A percentile compares a stretch with the other conserved stretches of the same genome.
Evolutionary conservation across 2,329 filamentous ascomycete genomes (phyloP).

Genomic region (Paracoccidioides lutzii): DNA sequence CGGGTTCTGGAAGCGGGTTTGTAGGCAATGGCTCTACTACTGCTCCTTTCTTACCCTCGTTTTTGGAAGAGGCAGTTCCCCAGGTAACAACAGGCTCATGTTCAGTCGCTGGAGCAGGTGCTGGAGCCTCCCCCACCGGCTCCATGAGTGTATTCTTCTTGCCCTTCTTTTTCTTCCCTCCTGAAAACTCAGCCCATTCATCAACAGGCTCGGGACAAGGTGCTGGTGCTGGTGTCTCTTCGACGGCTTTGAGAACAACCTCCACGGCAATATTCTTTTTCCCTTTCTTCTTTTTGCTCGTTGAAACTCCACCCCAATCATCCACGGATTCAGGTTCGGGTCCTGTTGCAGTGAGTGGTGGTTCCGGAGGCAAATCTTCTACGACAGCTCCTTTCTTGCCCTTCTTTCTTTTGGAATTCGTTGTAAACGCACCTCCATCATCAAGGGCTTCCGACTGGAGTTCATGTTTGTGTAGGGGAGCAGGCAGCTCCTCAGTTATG

Average conservation of each 20-base stretch:
- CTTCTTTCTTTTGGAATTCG: constrained; percentile 32
- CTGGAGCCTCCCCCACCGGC: constrained; percentile 25
- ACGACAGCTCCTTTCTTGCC: constrained; percentile 34
- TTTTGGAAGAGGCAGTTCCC: constrained; percentile 22
- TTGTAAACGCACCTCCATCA: constrained; percentile 14
- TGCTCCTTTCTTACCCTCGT: constrained; percentile 34
- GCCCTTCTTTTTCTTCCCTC: neutral
- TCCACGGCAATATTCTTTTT: constrained; percentile 10
- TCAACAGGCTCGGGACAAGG: constrained; percentile 16
- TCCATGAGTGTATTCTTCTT: constrained; percentile 36
- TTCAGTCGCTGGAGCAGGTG: constrained; percentile 3
- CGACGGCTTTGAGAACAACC: constrained; percentile 31
- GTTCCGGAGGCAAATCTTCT: constrained; percentile 12
- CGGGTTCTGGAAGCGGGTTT: constrained; percentile 6
- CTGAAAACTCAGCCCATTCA: constrained; percentile 19
- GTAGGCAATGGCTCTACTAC: constrained; percentile 11
- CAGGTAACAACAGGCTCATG: constrained; percentile 11
- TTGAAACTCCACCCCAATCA: constrained; percentile 7
- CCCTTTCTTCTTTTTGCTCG: constrained; percentile 29
- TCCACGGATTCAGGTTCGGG: constrained; percentile 13
- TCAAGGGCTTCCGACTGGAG: constrained; percentile 8
- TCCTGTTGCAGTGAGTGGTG: constrained; percentile 8
- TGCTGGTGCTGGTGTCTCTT: constrained; percentile 19
- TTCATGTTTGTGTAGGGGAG: no score
- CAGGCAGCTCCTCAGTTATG: no score